phyloP scores from a whole-genome alignment of 139 green algal species.

The Closterium sp. region DNA sequence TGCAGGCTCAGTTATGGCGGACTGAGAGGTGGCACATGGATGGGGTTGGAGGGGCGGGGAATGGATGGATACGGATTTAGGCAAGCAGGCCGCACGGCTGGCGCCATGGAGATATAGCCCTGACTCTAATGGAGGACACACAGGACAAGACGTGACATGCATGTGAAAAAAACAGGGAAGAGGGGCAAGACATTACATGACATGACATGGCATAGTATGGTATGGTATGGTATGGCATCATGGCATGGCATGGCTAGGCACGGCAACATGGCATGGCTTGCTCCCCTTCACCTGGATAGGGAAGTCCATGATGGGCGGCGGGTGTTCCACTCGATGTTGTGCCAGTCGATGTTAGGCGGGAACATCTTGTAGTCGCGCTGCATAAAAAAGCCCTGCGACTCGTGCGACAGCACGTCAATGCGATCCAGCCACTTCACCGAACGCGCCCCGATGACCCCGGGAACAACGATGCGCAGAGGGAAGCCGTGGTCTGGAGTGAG shows the following conservation, averaged over 20 bases:
- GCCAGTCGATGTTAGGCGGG: slow-evolving; percentile 71
- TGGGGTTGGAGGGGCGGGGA: not conserved
- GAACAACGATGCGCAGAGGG: slow-evolving; percentile 78
- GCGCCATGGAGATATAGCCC: no score
- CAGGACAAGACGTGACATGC: no score
- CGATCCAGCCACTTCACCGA: slow-evolving; percentile 86
- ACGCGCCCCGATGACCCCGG: slow-evolving; percentile 79
- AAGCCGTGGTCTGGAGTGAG: slow-evolving; percentile 74
- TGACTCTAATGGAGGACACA: no score
- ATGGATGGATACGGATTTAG: no score
- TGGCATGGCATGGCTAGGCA: no score
- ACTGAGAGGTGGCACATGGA: not conserved
- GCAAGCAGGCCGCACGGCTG: no score
- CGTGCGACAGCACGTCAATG: slow-evolving; percentile 73
- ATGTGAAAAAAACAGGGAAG: not conserved
- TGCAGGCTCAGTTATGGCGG: not conserved
- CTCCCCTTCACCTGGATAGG: slow-evolving; percentile 29
- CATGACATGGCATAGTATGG: no score
- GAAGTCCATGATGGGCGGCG: slow-evolving; percentile 49
- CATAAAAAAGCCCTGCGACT: slow-evolving; percentile 60
- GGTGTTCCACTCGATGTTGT: slow-evolving; percentile 64
- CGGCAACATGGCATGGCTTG: not conserved
- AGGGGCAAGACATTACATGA: no score
- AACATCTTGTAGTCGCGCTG: slow-evolving; percentile 90
- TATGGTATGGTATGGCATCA: no score